Evolutionary conservation across 495 filamentous ascomycete genomes (phyloP).

Genomic region (Lepidopterella palustris): DNA sequence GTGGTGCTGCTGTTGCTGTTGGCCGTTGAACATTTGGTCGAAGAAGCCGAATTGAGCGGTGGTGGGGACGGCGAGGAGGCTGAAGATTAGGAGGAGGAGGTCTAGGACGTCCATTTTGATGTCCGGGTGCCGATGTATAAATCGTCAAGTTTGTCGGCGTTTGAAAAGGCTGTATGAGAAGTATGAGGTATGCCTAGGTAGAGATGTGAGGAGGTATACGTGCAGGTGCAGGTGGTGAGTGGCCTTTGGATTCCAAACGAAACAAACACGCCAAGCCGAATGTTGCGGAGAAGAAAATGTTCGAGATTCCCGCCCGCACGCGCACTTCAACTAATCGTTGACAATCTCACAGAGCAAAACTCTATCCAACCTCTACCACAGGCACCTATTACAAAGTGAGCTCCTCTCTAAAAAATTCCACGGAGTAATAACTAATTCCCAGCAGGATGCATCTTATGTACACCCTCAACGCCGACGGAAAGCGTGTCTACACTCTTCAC

Average conservation of each 20-base stretch:
- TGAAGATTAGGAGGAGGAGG: constrained; percentile 33
- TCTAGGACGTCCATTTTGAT: constrained; percentile 25
- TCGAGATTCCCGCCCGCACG: neutral
- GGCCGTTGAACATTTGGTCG: constrained; percentile 72
- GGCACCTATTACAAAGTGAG: too few relatives aligned
- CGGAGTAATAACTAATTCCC: too few relatives aligned
- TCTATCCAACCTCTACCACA: too few relatives aligned
- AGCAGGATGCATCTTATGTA: constrained; percentile 81
- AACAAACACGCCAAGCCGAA: neutral
- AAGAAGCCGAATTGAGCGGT: constrained; percentile 67
- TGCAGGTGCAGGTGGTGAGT: neutral
- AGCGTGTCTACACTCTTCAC: constrained; percentile 83
- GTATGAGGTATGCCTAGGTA: neutral
- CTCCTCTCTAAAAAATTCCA: too few relatives aligned
- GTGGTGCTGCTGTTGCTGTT: constrained; percentile 51
- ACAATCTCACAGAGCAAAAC: neutral
- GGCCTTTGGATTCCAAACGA: constrained; percentile 1
- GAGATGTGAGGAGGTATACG: too few relatives aligned
- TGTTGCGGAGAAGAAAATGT: neutral
- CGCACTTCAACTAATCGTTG: neutral
- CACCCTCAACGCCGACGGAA: constrained; percentile 68
- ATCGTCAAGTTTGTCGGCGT: neutral
- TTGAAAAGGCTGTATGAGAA: constrained; percentile 12
- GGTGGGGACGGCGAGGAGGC: constrained; percentile 45
- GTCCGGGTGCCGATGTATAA: too few relatives aligned